Base-by-base conservation (phyloP, 805 yeast genomes). In the Saccharomycopsis javanensis region DNA sequence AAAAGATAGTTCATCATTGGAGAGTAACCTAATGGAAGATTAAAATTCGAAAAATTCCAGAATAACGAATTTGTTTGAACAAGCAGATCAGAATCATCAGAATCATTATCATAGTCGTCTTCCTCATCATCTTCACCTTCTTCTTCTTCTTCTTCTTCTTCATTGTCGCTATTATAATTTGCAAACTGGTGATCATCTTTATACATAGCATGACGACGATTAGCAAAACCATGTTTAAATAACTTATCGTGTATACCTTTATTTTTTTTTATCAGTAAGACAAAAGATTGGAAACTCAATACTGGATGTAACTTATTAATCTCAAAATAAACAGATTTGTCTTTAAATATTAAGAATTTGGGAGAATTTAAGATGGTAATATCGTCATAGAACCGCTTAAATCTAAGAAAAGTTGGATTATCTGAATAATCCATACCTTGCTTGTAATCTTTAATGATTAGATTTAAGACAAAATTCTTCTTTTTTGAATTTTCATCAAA, bases 281-380 rank as follows among this genome's bases (percentile, higher is more conserved):
- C 38, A 60, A 55, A 28, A 34, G 35, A 11, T 30, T 37, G n/a
- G 51, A 46, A 50, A n/a, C 50, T n/a, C 28, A 30, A 15, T 8
- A 53, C 38, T 53, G 31, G 50, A 27, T 27, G 18, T 53, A 23
- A n/a, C 33, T 60, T 60, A 18, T 53, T 50, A 37, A 57, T 51
- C 27, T 60, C 62, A 57, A 55, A 57, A 51, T 57, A 57, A 30
- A 38, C 57, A 4, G 54, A n/a, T 11, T 42, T 23, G 30, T 60
- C 62, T 15, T 51, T 50, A 27, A 51, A 60, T 1, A 54, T 27
- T 6, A 60, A 42, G 15, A 42, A 42, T 20, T 42, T 42, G 3
- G 48, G 48, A 20, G 48, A 42, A 42, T 42, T 42, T 13, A 42
- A 42, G 25, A 42, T 42, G 2, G 23, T 42, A n/a, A 42, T 42